Base-by-base conservation (phyloP, 768 basidiomycete species). In the Lentinus tigrinus region DNA sequence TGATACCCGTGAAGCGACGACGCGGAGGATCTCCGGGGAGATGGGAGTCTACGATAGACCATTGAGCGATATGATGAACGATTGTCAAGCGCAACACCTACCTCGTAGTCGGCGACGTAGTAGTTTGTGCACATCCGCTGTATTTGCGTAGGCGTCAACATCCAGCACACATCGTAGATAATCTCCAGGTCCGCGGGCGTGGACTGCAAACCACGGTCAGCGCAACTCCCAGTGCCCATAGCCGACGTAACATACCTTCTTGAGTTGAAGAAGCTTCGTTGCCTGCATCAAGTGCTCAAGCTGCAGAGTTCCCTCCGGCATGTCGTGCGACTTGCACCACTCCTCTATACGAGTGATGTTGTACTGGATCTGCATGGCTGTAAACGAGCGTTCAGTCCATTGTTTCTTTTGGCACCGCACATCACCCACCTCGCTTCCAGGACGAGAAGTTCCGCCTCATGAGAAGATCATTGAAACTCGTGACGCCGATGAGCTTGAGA, bases 301-400 rank as follows among this genome's bases (percentile, higher is more conserved):
- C 72, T 98, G 97, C 27, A 99, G 80, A 17, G 93, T 93, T 9
- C 97, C 97, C 72, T 99, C 97, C 1, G 96, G 97, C 94, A 99
- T 98, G 70, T 97, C 94, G 69, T 98, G 97, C 24, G 97, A 95
- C 76, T 99, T 98, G 80, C 97, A 99, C 97, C 97, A 98, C 75
- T 98, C 95, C 68, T 95, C 93, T 67, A 95, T 91, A 26, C 91
- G 86, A 28, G 95, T 98, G 70, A 98, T 97, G 70, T 98, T 98
- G 73, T 99, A 99, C 72, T 99, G 97, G 57, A 99, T 98, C 83
- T 99, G 97, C 97, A 99, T 98, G 4, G 97, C 97, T 98, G 62
- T 11, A 6, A 10, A 14, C 13, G 9, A 8, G 9, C 9, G 7
- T 23, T 13, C 24, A 13, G 24, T 8, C 21, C 6, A 3, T 46